Base-by-base conservation (phyloP, 306 rosid genomes). In the Cicer bijugum region DNA sequence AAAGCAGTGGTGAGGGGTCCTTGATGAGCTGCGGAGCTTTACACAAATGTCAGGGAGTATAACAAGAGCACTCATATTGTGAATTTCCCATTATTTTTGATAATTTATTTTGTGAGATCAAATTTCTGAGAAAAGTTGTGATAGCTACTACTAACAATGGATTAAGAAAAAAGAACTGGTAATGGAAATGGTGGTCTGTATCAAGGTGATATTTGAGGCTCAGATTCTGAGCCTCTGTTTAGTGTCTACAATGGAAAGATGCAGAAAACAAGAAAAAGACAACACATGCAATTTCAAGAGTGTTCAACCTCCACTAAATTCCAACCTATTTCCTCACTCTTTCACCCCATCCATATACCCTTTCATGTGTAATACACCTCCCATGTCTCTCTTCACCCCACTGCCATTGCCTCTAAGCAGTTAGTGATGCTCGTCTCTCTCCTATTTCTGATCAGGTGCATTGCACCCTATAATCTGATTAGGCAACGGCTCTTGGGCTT, bases 1-100 rank as follows among this genome's bases (percentile, higher is more conserved):
- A 72, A 72, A 42, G 50, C 4, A n/a, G 61, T 47, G n/a, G 38
- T 47, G 78, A 61, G 62, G 38, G 62, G 43, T 4, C n/a, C 17
- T 48, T 7, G 8, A 62, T 74, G 78, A 14, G 71, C 40, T 20
- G 23, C 19, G 52, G 48, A 46, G 8, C 52, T 59, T 37, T 48
- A 58, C 15, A 17, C 1, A 5, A 12, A 33, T 59, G 47, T 14
- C 7, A 14, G 47, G 45, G 2, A 3, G 56, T 56, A 20, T 19
- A 57, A 47, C n/a, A 46, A 20, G 44, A 57, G 38, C n/a, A 46
- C 43, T 68, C 8, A 0, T 42, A 44, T 37, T 48, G 35, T 20
- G 51, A 60, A 67, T 28, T 44, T 53, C 35, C 57, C 17, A 10
- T 16, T 59, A 16, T 47, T 47, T 37, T 1, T 1, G 51, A 19